Conservation (phyloP, 2,329 filamentous ascomycete species). For the Pseudocercospora crystallina region DNA sequence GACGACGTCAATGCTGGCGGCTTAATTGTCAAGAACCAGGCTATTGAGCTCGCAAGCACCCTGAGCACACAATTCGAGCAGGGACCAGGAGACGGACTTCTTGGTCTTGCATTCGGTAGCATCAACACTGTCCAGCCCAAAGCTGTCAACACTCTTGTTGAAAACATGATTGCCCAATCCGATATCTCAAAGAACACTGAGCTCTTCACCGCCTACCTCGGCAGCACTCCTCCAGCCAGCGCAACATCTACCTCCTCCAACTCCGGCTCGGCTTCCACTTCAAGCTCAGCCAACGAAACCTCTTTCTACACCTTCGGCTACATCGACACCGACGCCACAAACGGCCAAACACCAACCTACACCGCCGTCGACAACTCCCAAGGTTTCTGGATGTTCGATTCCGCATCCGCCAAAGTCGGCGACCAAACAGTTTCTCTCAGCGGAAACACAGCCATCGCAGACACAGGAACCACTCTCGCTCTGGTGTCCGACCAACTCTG, state of each 20-base stretch:
- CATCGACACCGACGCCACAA: constrained; percentile 63
- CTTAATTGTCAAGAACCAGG: constrained; percentile 60
- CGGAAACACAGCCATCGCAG: constrained; percentile 66
- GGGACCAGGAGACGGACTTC: constrained; percentile 61
- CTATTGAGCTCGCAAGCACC: constrained; percentile 63
- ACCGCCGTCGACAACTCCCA: constrained; percentile 61
- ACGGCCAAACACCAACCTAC: constrained; percentile 47
- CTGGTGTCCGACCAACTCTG: constrained; percentile 63
- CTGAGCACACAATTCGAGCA: constrained; percentile 59
- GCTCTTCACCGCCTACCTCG: constrained; percentile 65
- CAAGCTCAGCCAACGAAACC: constrained; percentile 4
- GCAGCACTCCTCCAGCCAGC: constrained; percentile 52
- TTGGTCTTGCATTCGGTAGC: constrained; percentile 61
- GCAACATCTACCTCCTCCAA: constrained; percentile 19
- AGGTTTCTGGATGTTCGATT: constrained; percentile 69
- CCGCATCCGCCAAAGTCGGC: constrained; percentile 48
- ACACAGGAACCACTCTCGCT: constrained; percentile 69
- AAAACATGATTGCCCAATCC: constrained; percentile 64
- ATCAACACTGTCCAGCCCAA: constrained; percentile 42
- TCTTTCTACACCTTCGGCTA: constrained; percentile 71
- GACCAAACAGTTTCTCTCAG: constrained; percentile 52
- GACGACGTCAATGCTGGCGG: constrained; percentile 64
- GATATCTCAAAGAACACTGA: constrained; percentile 55
- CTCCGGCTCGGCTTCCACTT: neutral
- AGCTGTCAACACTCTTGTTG: constrained; percentile 62